Conservation (phyloP, 164 flowering plant species). For the Vitis cinerea region DNA sequence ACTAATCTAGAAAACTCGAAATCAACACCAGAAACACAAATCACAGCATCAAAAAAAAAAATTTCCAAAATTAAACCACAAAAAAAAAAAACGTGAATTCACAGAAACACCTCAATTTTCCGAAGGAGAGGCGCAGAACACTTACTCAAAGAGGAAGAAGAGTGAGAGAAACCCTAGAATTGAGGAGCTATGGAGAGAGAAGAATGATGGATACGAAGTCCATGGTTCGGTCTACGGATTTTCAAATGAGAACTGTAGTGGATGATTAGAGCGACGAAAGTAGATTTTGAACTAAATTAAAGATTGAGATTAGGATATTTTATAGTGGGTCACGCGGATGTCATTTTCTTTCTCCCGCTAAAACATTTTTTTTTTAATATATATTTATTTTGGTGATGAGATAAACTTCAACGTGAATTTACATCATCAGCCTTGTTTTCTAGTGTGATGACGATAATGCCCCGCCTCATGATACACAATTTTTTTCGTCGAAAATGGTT, state of each 20-base stretch:
- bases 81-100: neutral
- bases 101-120: neutral
- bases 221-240: too few species aligned
- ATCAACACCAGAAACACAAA: neutral
- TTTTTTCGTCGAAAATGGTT: too few species aligned
- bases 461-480: too few species aligned
- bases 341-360: slow-evolving; percentile 4
- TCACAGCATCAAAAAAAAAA: neutral
- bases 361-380: neutral
- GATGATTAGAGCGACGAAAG: neutral
- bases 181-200: neutral
- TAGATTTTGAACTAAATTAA: neutral
- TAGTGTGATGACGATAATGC: too few species aligned
- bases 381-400: neutral
- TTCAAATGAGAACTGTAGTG: too few species aligned
- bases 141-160: neutral
- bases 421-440: neutral
- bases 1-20: neutral
- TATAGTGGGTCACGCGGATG: neutral
- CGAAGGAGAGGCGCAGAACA: neutral
- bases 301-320: neutral
- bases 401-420: neutral
- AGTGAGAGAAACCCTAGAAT: slow-evolving; percentile 2
- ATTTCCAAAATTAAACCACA: neutral
- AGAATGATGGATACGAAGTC: too few species aligned